A percentile compares a stretch with the other conserved stretches of the same genome.
These are phyloP conservation scores for Cyclotella choctawhatcheeana DNA, from an alignment of 108 stramenopile species.

Conservation along the genomic window DNA sequence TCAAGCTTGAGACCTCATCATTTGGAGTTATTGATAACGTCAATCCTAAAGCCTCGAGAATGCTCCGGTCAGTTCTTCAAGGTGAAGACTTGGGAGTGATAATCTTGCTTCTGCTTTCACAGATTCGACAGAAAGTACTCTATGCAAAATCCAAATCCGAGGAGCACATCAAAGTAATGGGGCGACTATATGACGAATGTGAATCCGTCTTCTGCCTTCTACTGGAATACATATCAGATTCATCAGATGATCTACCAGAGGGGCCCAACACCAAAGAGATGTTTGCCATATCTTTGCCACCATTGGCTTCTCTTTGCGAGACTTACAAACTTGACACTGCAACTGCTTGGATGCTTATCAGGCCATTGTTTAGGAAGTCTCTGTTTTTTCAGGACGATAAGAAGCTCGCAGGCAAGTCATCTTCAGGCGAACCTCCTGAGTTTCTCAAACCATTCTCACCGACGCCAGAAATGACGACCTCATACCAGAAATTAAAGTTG, in stretches of 20 bases:
- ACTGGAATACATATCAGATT: constrained; percentile 75
- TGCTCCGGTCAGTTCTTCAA: constrained; percentile 67
- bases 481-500: constrained; percentile 39
- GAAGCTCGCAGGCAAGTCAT: constrained; percentile 29
- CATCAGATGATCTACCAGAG: constrained; percentile 33
- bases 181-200: constrained; percentile 79
- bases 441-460: constrained; percentile 39
- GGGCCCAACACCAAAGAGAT: constrained; percentile 45
- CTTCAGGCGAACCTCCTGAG: constrained; percentile 18
- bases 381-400: constrained; percentile 43
- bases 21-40: constrained; percentile 86
- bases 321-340: constrained; percentile 66
- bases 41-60: constrained; percentile 56
- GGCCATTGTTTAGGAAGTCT: constrained; percentile 63
- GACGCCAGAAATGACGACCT: constrained; percentile 19
- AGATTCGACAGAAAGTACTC: constrained; percentile 65
- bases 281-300: constrained; percentile 69
- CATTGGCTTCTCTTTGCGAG: constrained; percentile 52
- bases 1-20: constrained; percentile 83
- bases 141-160: constrained; percentile 62
- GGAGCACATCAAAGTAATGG: constrained; percentile 80
- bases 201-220: constrained; percentile 76
- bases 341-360: constrained; percentile 74
- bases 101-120: constrained; percentile 78
- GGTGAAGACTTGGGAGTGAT: constrained; percentile 72